A percentile compares a stretch with the other conserved stretches of the same genome.
Conservation (phyloP, 148 eudicot genomes). For the Fallopia convolvulus region DNA sequence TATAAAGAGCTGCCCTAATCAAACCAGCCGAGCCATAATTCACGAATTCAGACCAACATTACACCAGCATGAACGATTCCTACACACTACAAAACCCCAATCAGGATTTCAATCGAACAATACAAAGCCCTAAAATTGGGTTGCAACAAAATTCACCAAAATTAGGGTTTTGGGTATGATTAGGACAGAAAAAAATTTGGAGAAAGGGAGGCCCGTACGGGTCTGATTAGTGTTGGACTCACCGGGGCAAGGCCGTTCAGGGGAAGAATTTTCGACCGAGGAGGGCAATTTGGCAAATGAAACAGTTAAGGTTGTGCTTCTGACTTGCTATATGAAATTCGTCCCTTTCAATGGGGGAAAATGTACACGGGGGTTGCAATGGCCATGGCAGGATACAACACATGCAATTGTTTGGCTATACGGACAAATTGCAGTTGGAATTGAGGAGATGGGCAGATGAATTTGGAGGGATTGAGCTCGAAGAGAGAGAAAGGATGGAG, state of each 20-base stretch:
- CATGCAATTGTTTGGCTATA: background rate
- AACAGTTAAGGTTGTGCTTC: background rate
- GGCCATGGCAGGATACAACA: background rate
- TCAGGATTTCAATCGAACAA: background rate
- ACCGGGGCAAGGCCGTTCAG: background rate
- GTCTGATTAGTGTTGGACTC: background rate
- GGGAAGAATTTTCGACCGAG: background rate
- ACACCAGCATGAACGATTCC: background rate
- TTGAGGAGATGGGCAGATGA: background rate
- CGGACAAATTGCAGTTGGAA: background rate
- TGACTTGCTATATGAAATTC: background rate
- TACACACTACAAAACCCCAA: background rate
- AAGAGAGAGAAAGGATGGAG: background rate
- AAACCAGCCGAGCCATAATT: background rate
- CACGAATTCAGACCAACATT: background rate
- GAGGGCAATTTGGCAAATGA: background rate
- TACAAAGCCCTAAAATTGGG: background rate
- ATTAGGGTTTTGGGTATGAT: conserved; percentile 7
- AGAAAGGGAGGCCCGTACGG: background rate
- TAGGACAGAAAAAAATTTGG: background rate
- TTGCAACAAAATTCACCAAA: background rate
- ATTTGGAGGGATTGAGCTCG: background rate
- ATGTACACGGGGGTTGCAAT: background rate
- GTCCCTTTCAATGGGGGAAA: background rate
- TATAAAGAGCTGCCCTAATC: background rate